A percentile compares a stretch with the other conserved stretches of the same genome.
Evolutionary conservation across 2,329 filamentous ascomycete species (phyloP).

Genomic region (Berkeleyomyces basicola): DNA sequence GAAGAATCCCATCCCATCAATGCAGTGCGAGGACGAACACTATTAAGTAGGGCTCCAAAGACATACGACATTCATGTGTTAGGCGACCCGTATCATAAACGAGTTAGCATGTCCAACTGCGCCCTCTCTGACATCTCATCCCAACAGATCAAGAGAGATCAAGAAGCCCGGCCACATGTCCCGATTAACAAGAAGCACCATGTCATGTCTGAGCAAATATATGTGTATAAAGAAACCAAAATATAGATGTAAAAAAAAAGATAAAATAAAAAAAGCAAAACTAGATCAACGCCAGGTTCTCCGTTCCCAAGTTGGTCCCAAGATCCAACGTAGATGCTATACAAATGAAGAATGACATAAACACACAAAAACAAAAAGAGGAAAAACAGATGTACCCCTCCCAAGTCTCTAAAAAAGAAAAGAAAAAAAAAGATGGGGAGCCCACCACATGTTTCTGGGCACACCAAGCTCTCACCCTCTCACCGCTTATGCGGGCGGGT

Average conservation of each 20-base stretch:
- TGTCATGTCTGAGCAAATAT: neutral
- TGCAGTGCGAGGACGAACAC: neutral
- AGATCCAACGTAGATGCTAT: neutral
- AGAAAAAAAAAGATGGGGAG: neutral
- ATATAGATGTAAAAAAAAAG: neutral
- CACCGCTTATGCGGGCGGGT: neutral
- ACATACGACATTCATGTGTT: no score
- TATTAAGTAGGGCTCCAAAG: no score
- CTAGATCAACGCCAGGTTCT: neutral
- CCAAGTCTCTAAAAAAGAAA: neutral
- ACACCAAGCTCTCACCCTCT: neutral
- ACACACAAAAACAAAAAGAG: conserved; percentile 1
- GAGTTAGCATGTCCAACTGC: no score
- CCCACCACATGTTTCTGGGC: neutral
- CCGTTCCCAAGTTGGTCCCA: neutral
- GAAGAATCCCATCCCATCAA: neutral
- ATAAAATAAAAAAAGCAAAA: neutral
- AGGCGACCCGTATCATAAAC: no score
- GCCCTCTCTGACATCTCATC: no score
- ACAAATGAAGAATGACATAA: neutral
- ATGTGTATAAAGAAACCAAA: neutral
- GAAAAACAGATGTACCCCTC: neutral
- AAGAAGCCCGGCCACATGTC: no score
- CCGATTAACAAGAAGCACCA: neutral
- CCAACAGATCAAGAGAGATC: no score